These are phyloP conservation scores for Cornus suecica DNA, from an alignment of 148 eudicot genomes.

Conservation along the genomic window DNA sequence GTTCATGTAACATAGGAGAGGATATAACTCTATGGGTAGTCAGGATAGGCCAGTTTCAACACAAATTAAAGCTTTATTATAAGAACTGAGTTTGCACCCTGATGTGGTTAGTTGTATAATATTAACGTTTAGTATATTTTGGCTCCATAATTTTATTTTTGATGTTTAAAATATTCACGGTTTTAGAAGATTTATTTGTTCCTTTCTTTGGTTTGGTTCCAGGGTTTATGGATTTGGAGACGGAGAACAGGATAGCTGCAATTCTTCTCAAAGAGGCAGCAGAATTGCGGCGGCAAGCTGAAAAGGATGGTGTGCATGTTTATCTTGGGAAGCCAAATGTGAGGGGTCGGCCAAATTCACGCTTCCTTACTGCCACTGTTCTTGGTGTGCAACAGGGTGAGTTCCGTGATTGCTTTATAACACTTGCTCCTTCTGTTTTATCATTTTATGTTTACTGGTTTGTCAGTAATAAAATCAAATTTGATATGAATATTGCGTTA, in stretches of 20 bases:
- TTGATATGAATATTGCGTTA: not conserved
- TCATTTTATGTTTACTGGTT: not conserved
- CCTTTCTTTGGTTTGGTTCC: conserved; percentile 1
- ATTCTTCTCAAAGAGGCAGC: conserved; percentile 84
- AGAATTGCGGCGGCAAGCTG: conserved; percentile 81
- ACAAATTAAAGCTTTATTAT: not conserved
- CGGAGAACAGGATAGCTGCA: conserved; percentile 83
- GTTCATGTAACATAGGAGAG: not conserved
- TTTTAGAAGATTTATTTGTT: not conserved
- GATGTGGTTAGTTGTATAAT: not conserved
- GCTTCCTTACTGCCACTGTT: conserved; percentile 85
- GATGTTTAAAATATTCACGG: not conserved
- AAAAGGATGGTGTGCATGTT: conserved; percentile 72
- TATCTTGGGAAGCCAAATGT: conserved; percentile 69
- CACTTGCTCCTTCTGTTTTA: not conserved
- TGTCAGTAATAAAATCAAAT: not conserved
- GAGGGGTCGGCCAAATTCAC: conserved; percentile 88
- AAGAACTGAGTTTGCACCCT: not conserved
- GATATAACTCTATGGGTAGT: not conserved
- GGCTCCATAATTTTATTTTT: not conserved
- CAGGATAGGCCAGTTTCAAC: not conserved
- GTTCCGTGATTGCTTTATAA: conserved; percentile 8
- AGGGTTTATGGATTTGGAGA: conserved; percentile 72
- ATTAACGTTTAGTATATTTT: not conserved
- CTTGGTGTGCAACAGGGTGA: conserved; percentile 89